These are phyloP conservation scores for Dendrostoma leiphaemia DNA, from an alignment of 2,329 filamentous ascomycete genomes.

Conservation along the genomic window DNA sequence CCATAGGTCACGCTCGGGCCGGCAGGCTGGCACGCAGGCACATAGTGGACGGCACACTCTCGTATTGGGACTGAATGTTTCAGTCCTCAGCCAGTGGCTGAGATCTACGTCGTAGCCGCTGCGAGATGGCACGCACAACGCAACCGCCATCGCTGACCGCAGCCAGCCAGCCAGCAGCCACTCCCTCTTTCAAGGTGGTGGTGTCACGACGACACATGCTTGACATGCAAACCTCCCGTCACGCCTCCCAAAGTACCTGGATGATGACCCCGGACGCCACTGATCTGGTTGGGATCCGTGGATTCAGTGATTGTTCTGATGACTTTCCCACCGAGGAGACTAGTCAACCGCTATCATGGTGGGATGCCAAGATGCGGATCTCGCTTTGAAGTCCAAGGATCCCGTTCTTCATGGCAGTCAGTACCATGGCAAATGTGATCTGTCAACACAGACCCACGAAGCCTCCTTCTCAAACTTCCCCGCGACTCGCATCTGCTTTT, in stretches of 20 bases:
- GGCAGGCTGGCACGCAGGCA: too few species aligned
- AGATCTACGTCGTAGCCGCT: neutral
- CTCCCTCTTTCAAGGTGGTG: neutral
- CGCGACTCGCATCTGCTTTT: neutral
- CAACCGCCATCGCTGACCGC: neutral
- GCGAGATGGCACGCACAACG: neutral
- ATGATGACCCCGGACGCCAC: neutral
- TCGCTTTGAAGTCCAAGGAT: too few species aligned
- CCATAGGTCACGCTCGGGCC: too few species aligned
- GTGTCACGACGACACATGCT: neutral
- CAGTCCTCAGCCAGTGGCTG: neutral
- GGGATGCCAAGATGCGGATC: too few species aligned
- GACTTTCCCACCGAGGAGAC: too few species aligned
- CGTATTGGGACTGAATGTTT: conserved; percentile 1
- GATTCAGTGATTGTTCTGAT: neutral
- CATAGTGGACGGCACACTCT: conserved; percentile 2
- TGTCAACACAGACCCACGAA: too few species aligned
- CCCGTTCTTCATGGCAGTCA: too few species aligned
- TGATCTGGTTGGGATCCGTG: neutral
- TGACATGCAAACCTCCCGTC: neutral
- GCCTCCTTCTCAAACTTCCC: too few species aligned
- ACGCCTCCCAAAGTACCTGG: neutral
- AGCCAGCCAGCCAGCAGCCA: neutral
- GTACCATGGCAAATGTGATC: too few species aligned
- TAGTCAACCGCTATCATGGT: too few species aligned